Percentiles rank a stretch among this genome's conserved stretches.
Evolutionary conservation across 495 filamentous ascomycete species (phyloP).

Genomic region (Penicillium angulare): DNA sequence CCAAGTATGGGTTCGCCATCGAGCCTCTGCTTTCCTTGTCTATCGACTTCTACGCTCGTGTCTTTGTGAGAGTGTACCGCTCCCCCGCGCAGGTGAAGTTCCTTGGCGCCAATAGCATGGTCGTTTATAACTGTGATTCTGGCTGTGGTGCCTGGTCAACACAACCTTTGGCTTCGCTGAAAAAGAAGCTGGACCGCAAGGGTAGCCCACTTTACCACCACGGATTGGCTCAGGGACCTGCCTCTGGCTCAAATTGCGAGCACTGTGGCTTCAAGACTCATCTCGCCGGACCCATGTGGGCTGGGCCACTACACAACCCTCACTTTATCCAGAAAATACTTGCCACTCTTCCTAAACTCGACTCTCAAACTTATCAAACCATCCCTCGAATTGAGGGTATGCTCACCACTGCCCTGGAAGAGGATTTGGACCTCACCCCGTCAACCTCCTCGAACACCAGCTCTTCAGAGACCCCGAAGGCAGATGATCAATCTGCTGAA

Average conservation of each 20-base stretch:
- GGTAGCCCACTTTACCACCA: conserved; percentile 74
- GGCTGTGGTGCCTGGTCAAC: conserved; percentile 88
- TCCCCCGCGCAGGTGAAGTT: conserved; percentile 86
- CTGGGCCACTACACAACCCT: conserved; percentile 79
- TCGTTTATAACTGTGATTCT: conserved; percentile 84
- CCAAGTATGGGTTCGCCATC: conserved; percentile 83
- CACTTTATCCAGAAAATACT: conserved; percentile 78
- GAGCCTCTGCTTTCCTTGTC: conserved; percentile 90
- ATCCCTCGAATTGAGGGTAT: conserved; percentile 82
- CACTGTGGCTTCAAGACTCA: conserved; percentile 89
- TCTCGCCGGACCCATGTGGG: conserved; percentile 91
- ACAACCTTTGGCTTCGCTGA: conserved; percentile 69
- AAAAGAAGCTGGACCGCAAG: conserved; percentile 61
- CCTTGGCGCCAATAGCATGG: conserved; percentile 82
- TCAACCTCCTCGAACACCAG: conserved; percentile 7
- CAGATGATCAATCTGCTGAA: conserved; percentile 14
- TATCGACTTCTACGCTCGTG: conserved; percentile 91
- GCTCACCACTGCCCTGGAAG: conserved; percentile 83
- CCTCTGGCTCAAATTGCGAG: conserved; percentile 58
- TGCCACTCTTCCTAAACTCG: conserved; percentile 58
- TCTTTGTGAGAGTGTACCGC: conserved; percentile 80
- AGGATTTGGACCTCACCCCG: conserved; percentile 45
- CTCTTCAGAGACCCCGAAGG: conserved; percentile 1
- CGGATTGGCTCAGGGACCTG: conserved; percentile 65
- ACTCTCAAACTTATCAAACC: conserved; percentile 70